Evolutionary conservation across 345 rosid genomes (phyloP).

Genomic region (Lumnitzera racemosa): DNA sequence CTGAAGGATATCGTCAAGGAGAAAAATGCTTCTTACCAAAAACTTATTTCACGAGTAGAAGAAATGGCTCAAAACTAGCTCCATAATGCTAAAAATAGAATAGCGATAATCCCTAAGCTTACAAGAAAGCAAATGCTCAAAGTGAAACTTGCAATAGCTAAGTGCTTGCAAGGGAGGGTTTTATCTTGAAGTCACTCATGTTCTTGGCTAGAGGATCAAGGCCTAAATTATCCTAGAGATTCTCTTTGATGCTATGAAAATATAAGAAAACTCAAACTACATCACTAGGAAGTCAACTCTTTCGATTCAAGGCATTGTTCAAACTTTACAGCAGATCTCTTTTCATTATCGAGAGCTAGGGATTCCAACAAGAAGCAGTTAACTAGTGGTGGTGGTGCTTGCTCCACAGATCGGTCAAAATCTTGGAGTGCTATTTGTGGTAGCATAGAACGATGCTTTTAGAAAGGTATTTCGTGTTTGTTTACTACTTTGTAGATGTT

Average conservation of each 20-base stretch:
- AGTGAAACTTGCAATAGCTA: slow-evolving; percentile 44
- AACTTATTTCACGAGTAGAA: slow-evolving; percentile 56
- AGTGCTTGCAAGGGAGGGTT: slow-evolving; percentile 44
- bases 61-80: slow-evolving; percentile 52
- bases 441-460: no score
- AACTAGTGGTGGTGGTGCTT: no score
- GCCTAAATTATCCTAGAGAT: slow-evolving; percentile 3
- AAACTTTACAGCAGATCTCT: no score
- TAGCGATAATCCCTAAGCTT: slow-evolving; percentile 49
- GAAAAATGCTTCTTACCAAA: slow-evolving; percentile 54
- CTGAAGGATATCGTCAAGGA: slow-evolving; percentile 56
- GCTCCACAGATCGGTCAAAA: no score
- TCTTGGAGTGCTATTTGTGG: no score
- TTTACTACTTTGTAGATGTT: no score
- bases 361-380: no score
- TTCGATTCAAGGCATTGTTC: no score
- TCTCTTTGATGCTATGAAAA: not conserved
- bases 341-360: no score
- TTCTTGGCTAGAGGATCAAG: not conserved
- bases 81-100: slow-evolving; percentile 52
- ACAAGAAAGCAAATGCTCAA: slow-evolving; percentile 64
- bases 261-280: no score
- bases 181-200: slow-evolving; percentile 18
- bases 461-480: no score
- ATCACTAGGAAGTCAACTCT: no score